Base-by-base conservation (phyloP, 257 asterid species). In the Echium plantagineum region DNA sequence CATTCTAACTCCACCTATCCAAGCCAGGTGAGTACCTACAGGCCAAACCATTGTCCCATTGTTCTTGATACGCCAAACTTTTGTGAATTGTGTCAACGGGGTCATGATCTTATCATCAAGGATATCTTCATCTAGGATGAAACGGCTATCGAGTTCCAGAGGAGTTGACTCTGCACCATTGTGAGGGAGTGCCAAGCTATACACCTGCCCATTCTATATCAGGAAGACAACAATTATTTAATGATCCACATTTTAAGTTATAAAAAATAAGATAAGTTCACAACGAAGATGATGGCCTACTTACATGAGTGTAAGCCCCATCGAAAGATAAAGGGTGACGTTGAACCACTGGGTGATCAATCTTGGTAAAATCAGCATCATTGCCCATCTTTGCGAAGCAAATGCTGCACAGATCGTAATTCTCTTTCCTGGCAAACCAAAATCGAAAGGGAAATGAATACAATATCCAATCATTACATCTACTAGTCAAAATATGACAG, bases 51-150 rank as follows among this genome's bases (percentile, higher is more conserved):
- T 63, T 18, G 77, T 72, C 21, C 99, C 97, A 71, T 75, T 89
- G 83, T 93, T 93, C 81, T 80, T 89, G 94, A 93, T 80, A 71
- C 89, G 76, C 99, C 99, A 93, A 67, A 89, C 84, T 84, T 89
- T 89, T 66, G 96, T 86, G 72, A 93, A 89, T 9, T 74, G 89
- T 65, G 82, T 76, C 21, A 57, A 72, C 68, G 99, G 99, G 35
- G 87, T 81, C 82, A 89, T 73, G 66, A 79, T 53, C 22, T 96
- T 89, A 55, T 94, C 99, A 76, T 93, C 97, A 66, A 76, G 64
- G 59, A 93, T 52, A 73, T 80, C 89, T 69, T 86, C 85, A 77
- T 93, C 99, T 71, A 70, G 87, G 62, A 84, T 75, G 75, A 84
- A 89, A 53, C 81, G 78, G 69, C 97, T 83, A 63, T 89, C 95